A percentile compares a stretch with the other conserved stretches of the same genome.
These are phyloP conservation scores for Ottelia alismoides DNA, from an alignment of 106 monocot genomes.

Conservation along the genomic window DNA sequence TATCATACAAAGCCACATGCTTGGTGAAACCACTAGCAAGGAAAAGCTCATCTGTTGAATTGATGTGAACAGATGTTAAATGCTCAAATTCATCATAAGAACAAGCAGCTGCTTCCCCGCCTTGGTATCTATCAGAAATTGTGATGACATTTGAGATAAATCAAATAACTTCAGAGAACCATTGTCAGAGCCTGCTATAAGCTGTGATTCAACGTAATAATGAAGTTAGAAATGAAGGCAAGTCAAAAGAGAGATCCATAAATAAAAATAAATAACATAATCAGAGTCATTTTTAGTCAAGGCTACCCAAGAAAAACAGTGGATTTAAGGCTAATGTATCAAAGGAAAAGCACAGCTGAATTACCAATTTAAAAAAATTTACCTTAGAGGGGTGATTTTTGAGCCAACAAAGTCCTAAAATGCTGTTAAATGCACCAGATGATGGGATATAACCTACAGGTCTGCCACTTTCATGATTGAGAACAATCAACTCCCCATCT, in stretches of 20 bases:
- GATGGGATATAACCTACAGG: conserved; percentile 35
- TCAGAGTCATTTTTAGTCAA: too few species aligned
- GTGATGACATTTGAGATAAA: conserved; percentile 18
- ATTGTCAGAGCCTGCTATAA: conserved; percentile 40
- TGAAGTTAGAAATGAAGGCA: too few species aligned
- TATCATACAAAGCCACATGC: conserved; percentile 38
- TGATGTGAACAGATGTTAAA: conserved; percentile 41
- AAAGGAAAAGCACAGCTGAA: too few species aligned
- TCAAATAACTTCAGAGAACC: conserved; percentile 37
- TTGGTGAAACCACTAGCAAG: conserved; percentile 36
- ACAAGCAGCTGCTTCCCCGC: conserved; percentile 11
- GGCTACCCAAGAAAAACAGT: too few species aligned
- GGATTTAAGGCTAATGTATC: too few species aligned
- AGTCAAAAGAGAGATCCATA: too few species aligned
- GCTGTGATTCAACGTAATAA: too few species aligned
- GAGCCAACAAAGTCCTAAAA: conserved; percentile 47
- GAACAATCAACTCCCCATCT: conserved; percentile 31
- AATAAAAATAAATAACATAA: too few species aligned
- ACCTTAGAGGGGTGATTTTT: conserved; percentile 32
- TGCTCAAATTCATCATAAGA: conserved; percentile 35
- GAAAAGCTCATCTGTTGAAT: conserved; percentile 32
- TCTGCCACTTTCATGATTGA: conserved; percentile 41
- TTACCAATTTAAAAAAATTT: too few species aligned
- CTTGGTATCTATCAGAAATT: conserved; percentile 11
- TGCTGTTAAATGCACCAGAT: conserved; percentile 13